Evolutionary conservation across 768 basidiomycete species (phyloP).

Genomic region (Boletus patriciae): DNA sequence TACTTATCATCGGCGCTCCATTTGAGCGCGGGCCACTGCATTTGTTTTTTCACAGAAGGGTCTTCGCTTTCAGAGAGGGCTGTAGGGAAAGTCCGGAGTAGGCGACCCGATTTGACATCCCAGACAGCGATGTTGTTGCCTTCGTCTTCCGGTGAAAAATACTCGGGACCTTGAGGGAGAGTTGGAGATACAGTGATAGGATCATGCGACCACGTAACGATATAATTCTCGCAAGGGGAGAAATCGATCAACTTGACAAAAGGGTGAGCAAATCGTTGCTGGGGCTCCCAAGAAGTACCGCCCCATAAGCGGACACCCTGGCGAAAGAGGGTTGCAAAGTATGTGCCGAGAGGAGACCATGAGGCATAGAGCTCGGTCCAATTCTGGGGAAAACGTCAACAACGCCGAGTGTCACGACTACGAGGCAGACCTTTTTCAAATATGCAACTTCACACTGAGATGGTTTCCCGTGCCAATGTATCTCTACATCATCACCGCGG

Average conservation of each 20-base stretch:
- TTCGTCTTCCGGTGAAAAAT: slow-evolving; percentile 91
- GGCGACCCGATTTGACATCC: slow-evolving; percentile 92
- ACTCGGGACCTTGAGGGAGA: slow-evolving; percentile 77
- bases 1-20: slow-evolving; percentile 98
- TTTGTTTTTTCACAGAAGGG: slow-evolving; percentile 66
- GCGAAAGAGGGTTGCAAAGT: slow-evolving; percentile 88
- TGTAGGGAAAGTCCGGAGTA: slow-evolving; percentile 88
- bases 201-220: slow-evolving; percentile 97
- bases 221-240: slow-evolving; percentile 93
- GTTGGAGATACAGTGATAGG: slow-evolving; percentile 84
- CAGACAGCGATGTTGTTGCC: slow-evolving; percentile 98
- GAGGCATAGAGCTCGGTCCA: slow-evolving; percentile 97
- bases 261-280: slow-evolving; percentile 92
- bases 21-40: slow-evolving; percentile 94
- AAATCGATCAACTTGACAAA: slow-evolving; percentile 95
- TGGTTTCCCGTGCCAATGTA: slow-evolving; percentile 91
- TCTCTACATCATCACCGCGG: slow-evolving; percentile 85
- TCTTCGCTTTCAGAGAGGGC: slow-evolving; percentile 59
- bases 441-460: slow-evolving; percentile 81
- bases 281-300: slow-evolving; percentile 83
- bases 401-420: background rate
- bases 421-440: slow-evolving; percentile 61
- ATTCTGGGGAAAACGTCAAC: slow-evolving; percentile 49
- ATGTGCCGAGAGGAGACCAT: slow-evolving; percentile 98
- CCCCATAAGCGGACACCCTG: slow-evolving; percentile 97